Percentiles rank a stretch among this genome's conserved stretches.
These are phyloP conservation scores for Apiospora pterosperma DNA, from an alignment of 2,329 filamentous ascomycete genomes.

Conservation along the genomic window DNA sequence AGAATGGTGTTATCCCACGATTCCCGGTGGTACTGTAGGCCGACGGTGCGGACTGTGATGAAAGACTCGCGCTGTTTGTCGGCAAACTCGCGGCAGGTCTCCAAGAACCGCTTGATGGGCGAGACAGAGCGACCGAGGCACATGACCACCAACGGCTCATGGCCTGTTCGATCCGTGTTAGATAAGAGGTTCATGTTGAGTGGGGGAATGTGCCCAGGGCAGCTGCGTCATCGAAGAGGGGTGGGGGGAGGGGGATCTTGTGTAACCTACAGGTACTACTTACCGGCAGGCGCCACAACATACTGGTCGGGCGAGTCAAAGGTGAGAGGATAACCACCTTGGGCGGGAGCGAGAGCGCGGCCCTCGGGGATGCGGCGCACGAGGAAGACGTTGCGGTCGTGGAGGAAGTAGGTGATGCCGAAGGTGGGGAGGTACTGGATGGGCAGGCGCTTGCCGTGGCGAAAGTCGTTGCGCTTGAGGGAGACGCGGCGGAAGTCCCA, in stretches of 20 bases:
- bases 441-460: constrained; percentile 28
- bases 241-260: background rate
- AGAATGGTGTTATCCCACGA: constrained; percentile 34
- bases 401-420: constrained; percentile 32
- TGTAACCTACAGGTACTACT: constrained; percentile 2
- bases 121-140: constrained; percentile 32
- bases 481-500: constrained; percentile 23
- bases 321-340: constrained; percentile 8
- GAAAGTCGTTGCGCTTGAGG: constrained; percentile 28
- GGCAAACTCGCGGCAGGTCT: constrained; percentile 26
- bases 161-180: background rate
- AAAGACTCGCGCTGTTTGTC: constrained; percentile 32
- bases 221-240: background rate
- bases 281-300: constrained; percentile 27
- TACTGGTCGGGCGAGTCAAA: constrained; percentile 28
- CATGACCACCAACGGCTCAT: constrained; percentile 35
- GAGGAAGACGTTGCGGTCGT: constrained; percentile 31
- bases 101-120: constrained; percentile 28
- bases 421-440: constrained; percentile 36
- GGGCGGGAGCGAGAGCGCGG: background rate
- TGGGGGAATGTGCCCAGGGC: background rate
- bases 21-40: constrained; percentile 20
- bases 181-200: background rate
- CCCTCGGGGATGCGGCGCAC: constrained; percentile 27
- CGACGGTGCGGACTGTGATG: constrained; percentile 32